A percentile compares a stretch with the other conserved stretches of the same genome.
phyloP scores from a whole-genome alignment of 2,329 filamentous ascomycete genomes.

The Talaromyces sp. region DNA sequence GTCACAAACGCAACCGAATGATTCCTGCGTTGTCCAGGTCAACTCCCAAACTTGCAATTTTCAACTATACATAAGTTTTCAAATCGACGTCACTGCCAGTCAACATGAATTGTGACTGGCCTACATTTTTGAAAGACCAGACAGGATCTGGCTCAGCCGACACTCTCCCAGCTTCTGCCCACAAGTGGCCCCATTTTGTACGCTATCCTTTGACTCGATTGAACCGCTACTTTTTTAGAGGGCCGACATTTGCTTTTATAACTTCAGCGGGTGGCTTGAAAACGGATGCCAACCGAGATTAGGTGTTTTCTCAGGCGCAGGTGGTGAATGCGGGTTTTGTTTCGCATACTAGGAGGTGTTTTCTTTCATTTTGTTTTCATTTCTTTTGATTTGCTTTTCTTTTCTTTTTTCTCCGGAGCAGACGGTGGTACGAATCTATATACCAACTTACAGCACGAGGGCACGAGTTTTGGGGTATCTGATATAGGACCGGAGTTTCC shows the following conservation, averaged over 20 bases:
- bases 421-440: not conserved
- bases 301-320: not conserved
- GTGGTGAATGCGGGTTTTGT: not conserved
- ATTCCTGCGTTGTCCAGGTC: not conserved
- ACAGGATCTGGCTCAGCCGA: not conserved
- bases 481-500: not conserved
- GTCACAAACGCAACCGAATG: constrained; percentile 1
- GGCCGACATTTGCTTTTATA: not conserved
- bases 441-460: not conserved
- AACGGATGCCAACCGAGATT: not conserved
- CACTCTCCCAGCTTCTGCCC: not conserved
- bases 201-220: not conserved
- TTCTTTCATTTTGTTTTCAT: not conserved
- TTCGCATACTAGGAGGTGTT: not conserved
- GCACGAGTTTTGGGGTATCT: not conserved
- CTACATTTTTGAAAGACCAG: not conserved
- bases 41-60: not conserved
- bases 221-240: not conserved
- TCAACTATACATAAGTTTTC: not conserved
- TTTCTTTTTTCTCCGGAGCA: not conserved
- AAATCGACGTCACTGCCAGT: not conserved
- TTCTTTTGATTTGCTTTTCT: not conserved
- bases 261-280: not conserved
- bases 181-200: not conserved
- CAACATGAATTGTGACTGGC: not conserved